Percentiles rank a stretch among this genome's conserved stretches.
Conservation (phyloP, 192 early-diverging fungal genomes). For the Dissophora globulifera region DNA sequence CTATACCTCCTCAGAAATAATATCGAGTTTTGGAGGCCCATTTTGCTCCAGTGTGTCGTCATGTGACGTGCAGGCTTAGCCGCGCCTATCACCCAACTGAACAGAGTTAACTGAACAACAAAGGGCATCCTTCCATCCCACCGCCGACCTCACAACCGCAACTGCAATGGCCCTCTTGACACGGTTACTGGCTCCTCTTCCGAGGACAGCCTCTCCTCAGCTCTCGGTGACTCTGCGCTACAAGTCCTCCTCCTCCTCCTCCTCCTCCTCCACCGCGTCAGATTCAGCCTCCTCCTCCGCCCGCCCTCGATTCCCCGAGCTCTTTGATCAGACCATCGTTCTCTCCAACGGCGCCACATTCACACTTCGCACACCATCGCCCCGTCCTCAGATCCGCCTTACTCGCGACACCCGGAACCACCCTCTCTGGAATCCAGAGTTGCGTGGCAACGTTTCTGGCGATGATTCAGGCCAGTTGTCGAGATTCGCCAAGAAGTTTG, state of each 20-base stretch:
- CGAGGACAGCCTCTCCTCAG: constrained; percentile 12
- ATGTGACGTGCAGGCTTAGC: background rate
- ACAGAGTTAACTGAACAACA: no score
- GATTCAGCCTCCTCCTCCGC: constrained; percentile 2
- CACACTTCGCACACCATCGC: constrained; percentile 83
- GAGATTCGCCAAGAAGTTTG: constrained; percentile 85
- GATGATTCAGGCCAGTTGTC: constrained; percentile 85
- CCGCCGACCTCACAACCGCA: background rate
- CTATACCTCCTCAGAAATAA: background rate
- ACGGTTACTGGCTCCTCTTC: constrained; percentile 22
- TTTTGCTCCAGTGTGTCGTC: background rate
- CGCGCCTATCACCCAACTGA: no score
- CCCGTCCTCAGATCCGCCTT: constrained; percentile 83
- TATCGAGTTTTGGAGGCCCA: background rate
- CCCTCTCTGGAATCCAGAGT: constrained; percentile 90
- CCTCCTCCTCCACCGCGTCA: no score
- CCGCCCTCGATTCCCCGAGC: constrained; percentile 62
- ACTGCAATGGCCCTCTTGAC: constrained; percentile 27
- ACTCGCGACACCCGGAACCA: constrained; percentile 95
- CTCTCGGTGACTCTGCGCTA: constrained; percentile 16
- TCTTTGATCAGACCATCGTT: constrained; percentile 86
- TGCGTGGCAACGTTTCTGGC: constrained; percentile 62
- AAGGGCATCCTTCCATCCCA: background rate
- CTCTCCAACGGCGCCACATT: constrained; percentile 92
- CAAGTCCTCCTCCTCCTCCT: constrained; percentile 19